A percentile compares a stretch with the other conserved stretches of the same genome.
Conservation (phyloP, 306 rosid species). For the Cucumis cinereus region DNA sequence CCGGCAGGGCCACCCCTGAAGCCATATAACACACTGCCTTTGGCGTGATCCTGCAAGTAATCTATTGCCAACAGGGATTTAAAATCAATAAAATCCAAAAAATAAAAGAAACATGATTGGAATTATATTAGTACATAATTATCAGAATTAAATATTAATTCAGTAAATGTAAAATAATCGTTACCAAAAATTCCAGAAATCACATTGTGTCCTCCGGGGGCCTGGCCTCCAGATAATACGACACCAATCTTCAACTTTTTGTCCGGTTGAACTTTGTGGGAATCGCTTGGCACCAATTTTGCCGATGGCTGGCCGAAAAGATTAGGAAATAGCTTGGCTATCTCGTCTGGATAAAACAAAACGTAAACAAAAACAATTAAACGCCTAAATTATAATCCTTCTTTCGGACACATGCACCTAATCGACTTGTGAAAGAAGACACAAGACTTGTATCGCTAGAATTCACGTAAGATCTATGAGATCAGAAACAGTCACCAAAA, state of each 20-base stretch:
- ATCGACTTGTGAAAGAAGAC: not conserved
- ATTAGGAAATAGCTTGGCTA: conserved; percentile 76
- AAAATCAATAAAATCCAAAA: not conserved
- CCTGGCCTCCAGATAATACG: conserved; percentile 95
- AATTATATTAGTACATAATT: not conserved
- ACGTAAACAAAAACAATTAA: not conserved
- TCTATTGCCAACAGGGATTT: conserved; percentile 23
- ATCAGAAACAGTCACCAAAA: not conserved
- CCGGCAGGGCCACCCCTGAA: conserved; percentile 98
- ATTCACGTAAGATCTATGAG: not conserved
- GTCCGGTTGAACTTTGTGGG: conserved; percentile 8
- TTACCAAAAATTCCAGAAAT: conserved; percentile 83
- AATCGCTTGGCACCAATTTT: conserved; percentile 33
- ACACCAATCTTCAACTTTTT: conserved; percentile 80
- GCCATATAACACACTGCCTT: conserved; percentile 81
- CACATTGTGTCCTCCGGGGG: conserved; percentile 98
- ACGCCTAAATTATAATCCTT: not conserved
- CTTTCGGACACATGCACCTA: not conserved
- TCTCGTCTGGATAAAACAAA: conserved; percentile 44
- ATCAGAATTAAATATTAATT: not conserved
- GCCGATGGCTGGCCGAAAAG: conserved; percentile 91
- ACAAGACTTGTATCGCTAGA: not conserved
- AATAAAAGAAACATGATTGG: not conserved
- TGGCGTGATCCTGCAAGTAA: conserved; percentile 70
- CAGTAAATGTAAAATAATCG: not conserved